Evolutionary conservation across 257 asterid species (phyloP).

Genomic region (Nicotiana tabacum): DNA sequence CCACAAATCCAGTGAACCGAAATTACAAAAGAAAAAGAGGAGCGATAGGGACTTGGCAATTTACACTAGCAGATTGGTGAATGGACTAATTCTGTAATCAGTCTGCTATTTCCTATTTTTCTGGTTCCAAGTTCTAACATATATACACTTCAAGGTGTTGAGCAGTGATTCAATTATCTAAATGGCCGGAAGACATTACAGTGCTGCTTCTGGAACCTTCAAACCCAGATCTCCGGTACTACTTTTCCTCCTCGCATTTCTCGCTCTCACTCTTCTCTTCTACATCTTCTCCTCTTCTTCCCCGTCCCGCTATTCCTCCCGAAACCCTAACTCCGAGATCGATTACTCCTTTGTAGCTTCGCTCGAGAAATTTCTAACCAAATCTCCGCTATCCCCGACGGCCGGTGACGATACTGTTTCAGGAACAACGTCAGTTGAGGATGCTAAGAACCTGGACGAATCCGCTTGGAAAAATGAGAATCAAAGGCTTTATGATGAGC

Average conservation of each 20-base stretch:
- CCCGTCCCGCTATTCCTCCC: slow-evolving; percentile 23
- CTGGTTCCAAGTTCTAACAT: not conserved
- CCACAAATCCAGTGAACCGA: no score
- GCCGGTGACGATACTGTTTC: slow-evolving; percentile 37
- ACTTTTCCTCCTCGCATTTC: slow-evolving; percentile 29
- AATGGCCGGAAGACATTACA: slow-evolving; percentile 68
- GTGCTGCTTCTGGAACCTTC: slow-evolving; percentile 25
- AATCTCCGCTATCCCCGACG: slow-evolving; percentile 25
- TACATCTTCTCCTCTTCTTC: slow-evolving; percentile 43
- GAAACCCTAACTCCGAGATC: slow-evolving; percentile 31
- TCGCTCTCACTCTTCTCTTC: slow-evolving; percentile 47
- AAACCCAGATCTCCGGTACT: slow-evolving; percentile 42
- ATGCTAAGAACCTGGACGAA: slow-evolving; percentile 49
- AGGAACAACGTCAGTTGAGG: slow-evolving; percentile 26
- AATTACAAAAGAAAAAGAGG: no score
- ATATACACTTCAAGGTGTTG: not conserved
- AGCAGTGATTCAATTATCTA: not conserved
- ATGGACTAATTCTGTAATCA: not conserved
- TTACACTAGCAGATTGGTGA: not conserved
- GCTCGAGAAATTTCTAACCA: slow-evolving; percentile 62
- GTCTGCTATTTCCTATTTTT: not conserved
- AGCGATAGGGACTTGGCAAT: no score
- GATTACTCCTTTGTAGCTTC: slow-evolving; percentile 83
- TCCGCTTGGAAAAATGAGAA: slow-evolving; percentile 46
- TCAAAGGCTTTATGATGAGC: slow-evolving; percentile 38